Evolutionary conservation across 257 asterid genomes (phyloP), one percentile per base, ranked within the genome.

Genomic region (Solanum rostratum): DNA sequence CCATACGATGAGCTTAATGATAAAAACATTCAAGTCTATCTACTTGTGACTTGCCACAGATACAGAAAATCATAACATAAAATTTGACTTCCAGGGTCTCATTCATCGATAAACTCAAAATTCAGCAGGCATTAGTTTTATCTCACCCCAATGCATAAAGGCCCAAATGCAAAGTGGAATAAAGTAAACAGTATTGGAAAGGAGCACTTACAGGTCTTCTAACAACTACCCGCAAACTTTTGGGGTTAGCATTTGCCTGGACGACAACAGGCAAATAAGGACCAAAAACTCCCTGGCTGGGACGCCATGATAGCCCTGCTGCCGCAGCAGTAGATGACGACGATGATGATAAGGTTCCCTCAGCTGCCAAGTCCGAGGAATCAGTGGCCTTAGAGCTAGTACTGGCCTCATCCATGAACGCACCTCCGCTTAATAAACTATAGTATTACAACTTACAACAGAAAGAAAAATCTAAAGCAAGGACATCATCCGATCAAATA

Each of bases 201-300:
- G 59, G 78, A 86, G 53, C 90, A 88, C 98, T 87, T 92, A 96
- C 99, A 86, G 98, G 97, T 87, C 91, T 95, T 89, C 96, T 91
- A 85, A 92, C 97, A 53, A 88, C 91, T 39, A 92, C 98, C 63
- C 93, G 90, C 91, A 94, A 88, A 88, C 84, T 71, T 79, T 87
- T 94, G 86, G 93, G 91, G 87, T 92, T 91, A 84, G 89, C 90
- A 88, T 87, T 87, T 82, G 86, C 78, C 84, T 84, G 88, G 39
- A 49, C 18, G 39, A 49, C 18, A 87, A 81, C 63, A 55, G 94
- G 81, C 7, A 88, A 87, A 87, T 89, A 96, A 84, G 97, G 92
- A 79, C 88, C 74, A 88, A 93, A 96, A 33, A 90, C 93, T 39
- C 93, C 90, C 88, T 93, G 92, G 88, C 86, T 89, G 10, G 99